Evolutionary conservation across 208 protist species (phyloP).

Genomic region (Trypanosoma lewisi): DNA sequence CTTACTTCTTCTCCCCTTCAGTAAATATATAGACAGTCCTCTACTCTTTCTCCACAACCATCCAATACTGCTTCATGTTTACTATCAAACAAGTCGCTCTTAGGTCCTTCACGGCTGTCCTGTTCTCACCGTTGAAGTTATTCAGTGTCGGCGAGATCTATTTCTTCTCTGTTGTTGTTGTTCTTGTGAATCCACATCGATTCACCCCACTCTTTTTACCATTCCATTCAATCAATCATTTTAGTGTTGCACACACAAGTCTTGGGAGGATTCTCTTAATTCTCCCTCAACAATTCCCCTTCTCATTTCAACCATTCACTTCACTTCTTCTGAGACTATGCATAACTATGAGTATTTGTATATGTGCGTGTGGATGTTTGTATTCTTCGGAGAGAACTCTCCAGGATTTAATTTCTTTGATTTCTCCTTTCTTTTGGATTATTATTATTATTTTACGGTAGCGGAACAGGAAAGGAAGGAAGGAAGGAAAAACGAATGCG

Average conservation of each 20-base stretch:
- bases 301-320: not conserved
- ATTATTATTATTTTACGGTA: conserved; percentile 12
- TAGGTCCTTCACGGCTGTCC: conserved; percentile 16
- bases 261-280: conserved; percentile 3
- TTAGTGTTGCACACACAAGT: not conserved
- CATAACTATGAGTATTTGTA: not conserved
- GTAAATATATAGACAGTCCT: not conserved
- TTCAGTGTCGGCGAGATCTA: conserved; percentile 11
- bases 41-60: not conserved
- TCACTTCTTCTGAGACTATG: not conserved
- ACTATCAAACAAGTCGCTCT: not conserved
- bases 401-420: conserved; percentile 3
- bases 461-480: too few relatives aligned
- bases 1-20: not conserved
- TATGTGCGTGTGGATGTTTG: not conserved
- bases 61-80: not conserved
- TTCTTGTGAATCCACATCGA: not conserved
- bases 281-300: not conserved
- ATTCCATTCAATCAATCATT: not conserved
- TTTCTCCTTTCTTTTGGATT: conserved; percentile 7
- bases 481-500: conserved; percentile 21
- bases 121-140: conserved; percentile 10
- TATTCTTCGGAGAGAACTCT: not conserved
- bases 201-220: not conserved
- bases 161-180: not conserved